Percentiles rank a stretch among this genome's conserved stretches.
Conservation (phyloP, 2,329 filamentous ascomycete species). For the Alternaria consortialis region DNA sequence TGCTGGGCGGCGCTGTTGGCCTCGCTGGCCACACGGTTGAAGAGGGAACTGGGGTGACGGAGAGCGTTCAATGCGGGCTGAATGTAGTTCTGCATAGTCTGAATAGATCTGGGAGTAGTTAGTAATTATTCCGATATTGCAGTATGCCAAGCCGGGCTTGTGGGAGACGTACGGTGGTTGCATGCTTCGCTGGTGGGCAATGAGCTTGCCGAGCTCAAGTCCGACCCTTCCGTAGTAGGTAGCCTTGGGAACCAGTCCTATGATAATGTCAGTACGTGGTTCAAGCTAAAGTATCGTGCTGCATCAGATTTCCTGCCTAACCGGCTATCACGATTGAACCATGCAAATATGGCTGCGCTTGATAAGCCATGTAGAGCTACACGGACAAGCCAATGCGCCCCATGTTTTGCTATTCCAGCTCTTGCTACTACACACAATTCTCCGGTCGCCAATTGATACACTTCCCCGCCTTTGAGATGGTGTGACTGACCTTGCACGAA, state of each 20-base stretch:
- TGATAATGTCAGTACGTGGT: slow-evolving; percentile 23
- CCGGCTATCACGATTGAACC: not conserved
- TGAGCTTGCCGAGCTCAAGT: slow-evolving; percentile 85
- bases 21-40: slow-evolving; percentile 57
- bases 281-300: not conserved
- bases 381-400: slow-evolving; percentile 28
- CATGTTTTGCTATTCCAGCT: not conserved
- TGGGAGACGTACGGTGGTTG: slow-evolving; percentile 80
- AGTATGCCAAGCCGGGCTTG: not conserved
- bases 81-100: slow-evolving; percentile 88
- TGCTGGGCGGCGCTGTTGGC: slow-evolving; percentile 58
- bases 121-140: slow-evolving; percentile 24
- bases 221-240: slow-evolving; percentile 93
- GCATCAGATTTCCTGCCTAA: not conserved
- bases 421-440: not conserved
- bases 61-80: slow-evolving; percentile 75
- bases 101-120: slow-evolving; percentile 68
- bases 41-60: slow-evolving; percentile 71
- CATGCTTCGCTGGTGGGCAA: slow-evolving; percentile 91
- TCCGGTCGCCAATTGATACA: slow-evolving; percentile 4
- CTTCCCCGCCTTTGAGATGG: slow-evolving; percentile 16
- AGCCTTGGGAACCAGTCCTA: slow-evolving; percentile 85
- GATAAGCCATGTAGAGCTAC: slow-evolving; percentile 23
- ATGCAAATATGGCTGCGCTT: slow-evolving; percentile 9
- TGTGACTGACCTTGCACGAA: slow-evolving; percentile 83